phyloP scores from a whole-genome alignment of 2,329 filamentous ascomycete genomes.

The Phaeosphaeriaceae sp. region DNA sequence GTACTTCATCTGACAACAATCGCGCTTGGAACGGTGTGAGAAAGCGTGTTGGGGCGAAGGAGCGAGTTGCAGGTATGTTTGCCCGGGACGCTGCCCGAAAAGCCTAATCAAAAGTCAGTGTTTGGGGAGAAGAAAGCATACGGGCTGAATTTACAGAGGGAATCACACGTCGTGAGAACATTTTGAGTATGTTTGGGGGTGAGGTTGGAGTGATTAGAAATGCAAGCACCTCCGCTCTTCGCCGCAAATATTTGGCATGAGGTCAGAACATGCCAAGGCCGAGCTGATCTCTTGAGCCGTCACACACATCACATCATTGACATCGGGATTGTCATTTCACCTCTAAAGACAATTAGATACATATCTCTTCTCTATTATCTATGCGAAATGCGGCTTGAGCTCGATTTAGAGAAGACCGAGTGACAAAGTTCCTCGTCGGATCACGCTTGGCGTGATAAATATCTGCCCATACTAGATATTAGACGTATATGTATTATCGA shows the following conservation, averaged over 20 bases:
- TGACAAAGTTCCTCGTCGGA: too few species aligned
- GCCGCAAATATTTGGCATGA: constrained; percentile 37
- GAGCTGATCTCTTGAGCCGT: constrained; percentile 5
- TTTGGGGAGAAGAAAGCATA: background rate
- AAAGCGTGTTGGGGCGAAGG: constrained; percentile 51
- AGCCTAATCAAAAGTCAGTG: constrained; percentile 33
- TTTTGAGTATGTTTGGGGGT: constrained; percentile 24
- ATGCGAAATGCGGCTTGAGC: too few species aligned
- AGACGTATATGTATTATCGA: too few species aligned
- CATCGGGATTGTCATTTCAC: too few species aligned
- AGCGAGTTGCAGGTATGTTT: constrained; percentile 26
- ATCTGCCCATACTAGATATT: too few species aligned
- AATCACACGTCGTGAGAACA: constrained; percentile 49
- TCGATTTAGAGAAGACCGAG: too few species aligned
- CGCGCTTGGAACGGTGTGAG: constrained; percentile 60
- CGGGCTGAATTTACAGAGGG: constrained; percentile 33
- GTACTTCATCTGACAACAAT: constrained; percentile 80
- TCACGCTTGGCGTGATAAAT: background rate
- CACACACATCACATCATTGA: too few species aligned
- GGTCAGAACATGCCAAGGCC: constrained; percentile 35
- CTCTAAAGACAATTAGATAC: background rate
- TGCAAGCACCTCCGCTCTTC: constrained; percentile 28
- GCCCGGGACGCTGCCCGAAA: constrained; percentile 45
- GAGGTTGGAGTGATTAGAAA: constrained; percentile 20
- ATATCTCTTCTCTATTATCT: background rate